Conservation (phyloP, 306 rosid species). For the Citrullus amarus region DNA sequence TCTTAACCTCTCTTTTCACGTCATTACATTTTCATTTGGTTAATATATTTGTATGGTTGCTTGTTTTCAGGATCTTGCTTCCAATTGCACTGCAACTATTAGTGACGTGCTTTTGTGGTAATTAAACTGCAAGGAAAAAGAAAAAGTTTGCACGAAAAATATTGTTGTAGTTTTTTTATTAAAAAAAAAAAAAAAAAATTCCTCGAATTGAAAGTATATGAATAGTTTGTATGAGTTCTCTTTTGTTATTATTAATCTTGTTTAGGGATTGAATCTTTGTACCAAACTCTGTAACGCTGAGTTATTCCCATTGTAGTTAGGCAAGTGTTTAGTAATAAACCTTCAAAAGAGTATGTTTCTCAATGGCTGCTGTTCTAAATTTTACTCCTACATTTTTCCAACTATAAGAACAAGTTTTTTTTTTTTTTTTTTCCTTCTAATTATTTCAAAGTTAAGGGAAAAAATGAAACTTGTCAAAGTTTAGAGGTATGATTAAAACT, state of each 20-base stretch:
- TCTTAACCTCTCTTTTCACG: not conserved
- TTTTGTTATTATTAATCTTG: not conserved
- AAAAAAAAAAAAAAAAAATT: too few relatives aligned
- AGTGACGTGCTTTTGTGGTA: constrained; percentile 1
- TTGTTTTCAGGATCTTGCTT: not conserved
- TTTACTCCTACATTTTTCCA: not conserved
- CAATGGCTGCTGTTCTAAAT: not conserved
- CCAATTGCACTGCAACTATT: not conserved
- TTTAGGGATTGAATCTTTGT: constrained; percentile 2
- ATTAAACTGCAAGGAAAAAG: constrained; percentile 1
- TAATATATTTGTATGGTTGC: not conserved
- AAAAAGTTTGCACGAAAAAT: not conserved
- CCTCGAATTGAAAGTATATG: not conserved
- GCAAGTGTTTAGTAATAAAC: not conserved
- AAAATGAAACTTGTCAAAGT: too few relatives aligned
- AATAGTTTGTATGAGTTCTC: not conserved
- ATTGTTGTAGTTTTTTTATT: not conserved
- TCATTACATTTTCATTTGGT: not conserved
- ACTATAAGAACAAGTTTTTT: not conserved
- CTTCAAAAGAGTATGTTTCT: not conserved
- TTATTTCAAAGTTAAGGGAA: too few relatives aligned
- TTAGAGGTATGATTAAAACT: too few relatives aligned
- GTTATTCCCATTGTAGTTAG: not conserved
- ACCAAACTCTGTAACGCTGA: not conserved
- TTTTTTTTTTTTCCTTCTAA: too few relatives aligned